Conservation (phyloP, 1,284 basidiomycete genomes). For the Xanthoconium separans region DNA sequence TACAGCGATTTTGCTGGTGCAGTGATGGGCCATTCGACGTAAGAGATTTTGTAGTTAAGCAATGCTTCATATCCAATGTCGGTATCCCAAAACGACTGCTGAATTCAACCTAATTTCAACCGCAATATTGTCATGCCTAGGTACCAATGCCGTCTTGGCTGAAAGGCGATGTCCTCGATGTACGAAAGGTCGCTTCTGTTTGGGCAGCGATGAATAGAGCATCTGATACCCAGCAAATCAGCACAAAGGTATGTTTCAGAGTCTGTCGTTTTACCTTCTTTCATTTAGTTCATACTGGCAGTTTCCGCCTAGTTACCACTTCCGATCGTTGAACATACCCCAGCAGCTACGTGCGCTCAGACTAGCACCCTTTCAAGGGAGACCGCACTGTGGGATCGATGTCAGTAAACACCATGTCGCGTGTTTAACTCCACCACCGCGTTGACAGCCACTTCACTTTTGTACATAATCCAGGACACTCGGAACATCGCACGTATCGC, state of each 20-base stretch:
- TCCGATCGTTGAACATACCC: constrained; percentile 57
- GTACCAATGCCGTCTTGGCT: constrained; percentile 69
- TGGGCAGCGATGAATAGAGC: constrained; percentile 34
- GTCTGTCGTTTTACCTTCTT: constrained; percentile 10
- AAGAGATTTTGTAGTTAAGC: constrained; percentile 83
- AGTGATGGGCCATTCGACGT: constrained; percentile 82
- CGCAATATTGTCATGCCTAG: constrained; percentile 36
- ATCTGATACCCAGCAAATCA: constrained; percentile 23
- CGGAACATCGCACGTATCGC: constrained; percentile 83
- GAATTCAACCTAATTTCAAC: constrained; percentile 32
- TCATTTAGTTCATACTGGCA: constrained; percentile 19
- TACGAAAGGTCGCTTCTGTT: constrained; percentile 56
- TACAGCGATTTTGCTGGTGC: constrained; percentile 71
- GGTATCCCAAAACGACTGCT: constrained; percentile 35
- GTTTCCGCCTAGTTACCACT: constrained; percentile 15
- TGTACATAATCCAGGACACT: constrained; percentile 60
- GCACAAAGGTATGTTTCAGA: constrained; percentile 24
- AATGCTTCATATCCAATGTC: constrained; percentile 82
- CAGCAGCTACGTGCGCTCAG: constrained; percentile 60
- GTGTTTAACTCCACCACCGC: constrained; percentile 15
- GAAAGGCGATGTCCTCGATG: constrained; percentile 67
- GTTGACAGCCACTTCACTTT: constrained; percentile 12
- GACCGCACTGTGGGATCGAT: constrained; percentile 85
- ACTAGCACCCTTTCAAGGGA: constrained; percentile 70
- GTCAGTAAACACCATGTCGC: constrained; percentile 47